Conservation (phyloP, 495 filamentous ascomycete species). For the Penicillium egyptiacum region DNA sequence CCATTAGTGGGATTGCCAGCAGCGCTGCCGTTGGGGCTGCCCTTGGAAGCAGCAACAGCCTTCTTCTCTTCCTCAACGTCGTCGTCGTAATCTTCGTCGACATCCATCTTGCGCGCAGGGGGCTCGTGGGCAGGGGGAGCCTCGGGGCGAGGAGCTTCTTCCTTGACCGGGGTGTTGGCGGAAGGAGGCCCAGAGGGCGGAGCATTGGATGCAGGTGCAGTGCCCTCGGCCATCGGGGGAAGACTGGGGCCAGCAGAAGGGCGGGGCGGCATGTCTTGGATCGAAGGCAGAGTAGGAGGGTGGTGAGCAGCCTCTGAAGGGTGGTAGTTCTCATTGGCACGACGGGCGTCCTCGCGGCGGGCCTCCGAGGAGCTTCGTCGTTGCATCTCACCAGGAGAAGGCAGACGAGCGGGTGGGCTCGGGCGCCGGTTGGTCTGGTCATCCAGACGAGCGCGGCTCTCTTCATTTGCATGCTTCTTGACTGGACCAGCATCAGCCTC, state of each 20-base stretch:
- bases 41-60: constrained; percentile 36
- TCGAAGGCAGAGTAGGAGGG: constrained; percentile 68
- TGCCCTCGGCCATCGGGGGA: constrained; percentile 56
- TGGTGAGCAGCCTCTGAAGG: constrained; percentile 91
- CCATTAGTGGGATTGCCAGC: constrained; percentile 34
- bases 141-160: constrained; percentile 53
- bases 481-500: constrained; percentile 65
- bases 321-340: constrained; percentile 74
- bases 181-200: constrained; percentile 54
- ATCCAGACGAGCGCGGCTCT: constrained; percentile 80
- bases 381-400: constrained; percentile 66
- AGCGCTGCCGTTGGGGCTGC: constrained; percentile 44
- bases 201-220: constrained; percentile 59
- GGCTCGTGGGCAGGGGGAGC: constrained; percentile 67
- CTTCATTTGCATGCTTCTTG: constrained; percentile 88
- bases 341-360: constrained; percentile 66
- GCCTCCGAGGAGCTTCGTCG: constrained; percentile 79
- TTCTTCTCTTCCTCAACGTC: constrained; percentile 82
- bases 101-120: constrained; percentile 90
- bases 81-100: constrained; percentile 96
- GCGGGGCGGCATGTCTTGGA: constrained; percentile 70
- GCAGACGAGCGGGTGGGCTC: constrained; percentile 58
- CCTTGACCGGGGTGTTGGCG: constrained; percentile 43
- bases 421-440: constrained; percentile 76
- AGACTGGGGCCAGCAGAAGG: constrained; percentile 43